Evolutionary conservation across 2,329 filamentous ascomycete species (phyloP), one percentile per base, ranked within the genome.

Genomic region (Trichoderma sp.): DNA sequence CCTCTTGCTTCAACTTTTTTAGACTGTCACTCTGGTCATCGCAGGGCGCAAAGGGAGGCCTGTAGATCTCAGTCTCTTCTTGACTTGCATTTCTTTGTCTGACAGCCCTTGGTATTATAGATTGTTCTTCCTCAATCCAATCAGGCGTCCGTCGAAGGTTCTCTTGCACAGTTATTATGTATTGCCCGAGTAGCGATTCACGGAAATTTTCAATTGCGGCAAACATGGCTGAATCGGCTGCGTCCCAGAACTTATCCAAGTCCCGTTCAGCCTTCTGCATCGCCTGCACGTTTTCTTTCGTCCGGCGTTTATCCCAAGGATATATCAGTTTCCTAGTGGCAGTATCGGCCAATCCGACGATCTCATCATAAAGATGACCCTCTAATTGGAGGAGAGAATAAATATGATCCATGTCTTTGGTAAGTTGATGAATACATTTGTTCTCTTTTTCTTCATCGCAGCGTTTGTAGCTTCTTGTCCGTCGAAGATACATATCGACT

Each of bases 401-500:
- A 30, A 60, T 21, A 5, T 60, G 28, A n/a, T 30, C 6, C 28
- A 60, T 34, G 6, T 60, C 30, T 11, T 12, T 30, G 6, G 3
- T 8, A 14, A 32, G 24, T 9, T 61, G 18, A 18, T n/a, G 24
- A 7, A 21, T 12, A 9, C 11, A 26, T 34, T 7, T 9, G 6
- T 43, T 12, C 74, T 4, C 76, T 32, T 21, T 71, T 71, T 0
- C 81, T 43, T 43, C 39, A n/a, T n/a, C 73, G 1, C 73, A 73
- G 79, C 65, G 12, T 7, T 84, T 81, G 60, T 85, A 86, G 0
- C 74, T 78, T 36, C 76, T 77, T 3, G 84, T 83, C 85, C 86
- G 87, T 0, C 86, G 86, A 60, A 85, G 83, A 73, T 83, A 87
- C 1, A 83, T 71, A 2, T 85, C 76, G 3, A 88, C 74, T 71